Conservation (phyloP, 805 yeast genomes). For the Blastobotrys muscicola region DNA sequence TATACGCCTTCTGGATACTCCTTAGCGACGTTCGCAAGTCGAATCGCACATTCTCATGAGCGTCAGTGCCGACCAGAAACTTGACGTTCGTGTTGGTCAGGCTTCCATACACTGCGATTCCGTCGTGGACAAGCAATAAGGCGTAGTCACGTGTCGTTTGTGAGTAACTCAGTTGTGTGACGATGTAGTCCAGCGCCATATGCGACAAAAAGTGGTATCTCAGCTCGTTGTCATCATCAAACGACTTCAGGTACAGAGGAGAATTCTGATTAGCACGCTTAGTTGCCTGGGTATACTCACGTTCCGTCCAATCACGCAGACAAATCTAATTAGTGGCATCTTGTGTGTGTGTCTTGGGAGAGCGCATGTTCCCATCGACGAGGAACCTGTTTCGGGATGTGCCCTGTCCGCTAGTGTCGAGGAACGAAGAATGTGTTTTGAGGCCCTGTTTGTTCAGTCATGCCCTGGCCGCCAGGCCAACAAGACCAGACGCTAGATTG, state of each 20-base stretch:
- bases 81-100: constrained; percentile 27
- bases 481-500: too few relatives aligned
- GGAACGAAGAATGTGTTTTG: too few relatives aligned
- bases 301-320: constrained; percentile 18
- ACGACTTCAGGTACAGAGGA: constrained; percentile 17
- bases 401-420: too few relatives aligned
- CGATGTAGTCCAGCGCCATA: constrained; percentile 29
- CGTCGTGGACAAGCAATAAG: constrained; percentile 26
- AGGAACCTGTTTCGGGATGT: too few relatives aligned
- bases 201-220: constrained; percentile 28
- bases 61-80: constrained; percentile 24
- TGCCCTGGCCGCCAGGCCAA: constrained; percentile 4
- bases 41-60: constrained; percentile 16
- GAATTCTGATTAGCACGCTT: constrained; percentile 12
- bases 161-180: constrained; percentile 15
- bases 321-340: constrained; percentile 19
- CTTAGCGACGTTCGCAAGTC: constrained; percentile 17
- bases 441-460: too few relatives aligned
- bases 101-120: constrained; percentile 29
- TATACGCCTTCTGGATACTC: constrained; percentile 22
- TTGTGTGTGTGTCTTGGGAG: constrained; percentile 1
- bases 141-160: constrained; percentile 15
- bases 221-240: constrained; percentile 10
- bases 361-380: background rate
- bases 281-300: constrained; percentile 10